These are phyloP conservation scores for Corinectria fuckeliana DNA, from an alignment of 2,329 filamentous ascomycete genomes.

Conservation along the genomic window DNA sequence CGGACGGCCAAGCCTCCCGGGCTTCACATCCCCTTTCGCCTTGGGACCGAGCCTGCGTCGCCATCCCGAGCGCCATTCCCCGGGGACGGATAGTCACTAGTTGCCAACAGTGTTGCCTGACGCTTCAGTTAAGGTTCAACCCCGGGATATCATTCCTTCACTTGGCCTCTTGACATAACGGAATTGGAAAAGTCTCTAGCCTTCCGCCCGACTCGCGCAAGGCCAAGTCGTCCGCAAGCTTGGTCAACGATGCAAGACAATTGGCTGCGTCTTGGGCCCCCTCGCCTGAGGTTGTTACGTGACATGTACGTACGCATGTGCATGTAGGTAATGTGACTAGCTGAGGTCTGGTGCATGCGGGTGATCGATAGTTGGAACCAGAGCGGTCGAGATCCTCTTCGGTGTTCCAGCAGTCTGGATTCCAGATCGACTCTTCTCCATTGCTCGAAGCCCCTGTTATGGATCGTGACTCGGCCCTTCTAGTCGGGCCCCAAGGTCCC, in stretches of 20 bases:
- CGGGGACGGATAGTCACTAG: too few relatives aligned
- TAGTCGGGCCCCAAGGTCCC: neutral
- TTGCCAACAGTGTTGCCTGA: too few relatives aligned
- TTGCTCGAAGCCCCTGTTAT: neutral
- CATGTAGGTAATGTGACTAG: neutral
- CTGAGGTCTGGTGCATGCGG: neutral
- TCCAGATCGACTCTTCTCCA: neutral
- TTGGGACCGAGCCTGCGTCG: neutral
- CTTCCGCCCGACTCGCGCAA: neutral
- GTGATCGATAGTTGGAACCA: neutral
- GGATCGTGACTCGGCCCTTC: slow-evolving; percentile 2
- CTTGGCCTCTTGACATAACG: slow-evolving; percentile 4
- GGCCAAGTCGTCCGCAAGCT: neutral
- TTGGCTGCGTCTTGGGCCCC: neutral
- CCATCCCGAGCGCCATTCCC: neutral
- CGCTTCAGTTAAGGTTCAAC: slow-evolving; percentile 6
- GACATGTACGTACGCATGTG: neutral
- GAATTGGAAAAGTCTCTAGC: neutral
- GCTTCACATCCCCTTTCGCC: neutral
- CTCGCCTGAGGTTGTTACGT: neutral
- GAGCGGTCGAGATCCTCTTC: neutral
- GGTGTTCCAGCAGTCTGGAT: neutral
- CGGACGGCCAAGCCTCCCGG: neutral
- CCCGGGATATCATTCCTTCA: slow-evolving; percentile 12
- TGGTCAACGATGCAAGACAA: neutral